phyloP scores from a whole-genome alignment of 2,329 filamentous ascomycete genomes.

The Falciphora oryzae region DNA sequence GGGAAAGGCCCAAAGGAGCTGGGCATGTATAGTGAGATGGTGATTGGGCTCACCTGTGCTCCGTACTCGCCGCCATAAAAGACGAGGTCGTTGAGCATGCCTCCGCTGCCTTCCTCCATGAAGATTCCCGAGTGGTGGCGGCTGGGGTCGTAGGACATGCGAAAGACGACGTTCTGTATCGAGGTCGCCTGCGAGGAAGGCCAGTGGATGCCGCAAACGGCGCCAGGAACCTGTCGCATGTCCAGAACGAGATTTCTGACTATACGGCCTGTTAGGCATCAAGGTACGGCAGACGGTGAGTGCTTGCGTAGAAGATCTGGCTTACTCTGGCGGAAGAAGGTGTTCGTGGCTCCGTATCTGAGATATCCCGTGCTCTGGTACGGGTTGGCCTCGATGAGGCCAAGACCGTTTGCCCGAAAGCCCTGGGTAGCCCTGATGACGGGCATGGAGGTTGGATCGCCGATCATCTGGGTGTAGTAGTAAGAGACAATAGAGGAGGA shows the following conservation, averaged over 20 bases:
- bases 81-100: slow-evolving; percentile 61
- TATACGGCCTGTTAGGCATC: slow-evolving; percentile 62
- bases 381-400: slow-evolving; percentile 42
- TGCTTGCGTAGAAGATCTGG: neutral
- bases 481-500: slow-evolving; percentile 65
- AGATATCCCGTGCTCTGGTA: slow-evolving; percentile 34
- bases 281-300: slow-evolving; percentile 56
- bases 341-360: slow-evolving; percentile 50
- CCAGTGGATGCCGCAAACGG: slow-evolving; percentile 59
- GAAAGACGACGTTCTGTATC: slow-evolving; percentile 50
- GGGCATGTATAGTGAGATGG: too few relatives aligned
- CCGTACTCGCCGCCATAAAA: slow-evolving; percentile 64
- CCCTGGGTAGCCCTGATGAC: slow-evolving; percentile 45
- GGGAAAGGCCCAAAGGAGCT: neutral
- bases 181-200: slow-evolving; percentile 59
- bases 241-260: slow-evolving; percentile 53
- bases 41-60: slow-evolving; percentile 20
- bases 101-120: slow-evolving; percentile 58
- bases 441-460: slow-evolving; percentile 55
- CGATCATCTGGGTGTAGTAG: slow-evolving; percentile 76
- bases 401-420: slow-evolving; percentile 36
- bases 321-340: slow-evolving; percentile 46
- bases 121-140: slow-evolving; percentile 51
- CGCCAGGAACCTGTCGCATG: slow-evolving; percentile 41
- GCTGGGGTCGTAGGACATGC: slow-evolving; percentile 36